Evolutionary conservation across 805 yeast species (phyloP).

Genomic region (Wickerhamiella spandovensis): DNA sequence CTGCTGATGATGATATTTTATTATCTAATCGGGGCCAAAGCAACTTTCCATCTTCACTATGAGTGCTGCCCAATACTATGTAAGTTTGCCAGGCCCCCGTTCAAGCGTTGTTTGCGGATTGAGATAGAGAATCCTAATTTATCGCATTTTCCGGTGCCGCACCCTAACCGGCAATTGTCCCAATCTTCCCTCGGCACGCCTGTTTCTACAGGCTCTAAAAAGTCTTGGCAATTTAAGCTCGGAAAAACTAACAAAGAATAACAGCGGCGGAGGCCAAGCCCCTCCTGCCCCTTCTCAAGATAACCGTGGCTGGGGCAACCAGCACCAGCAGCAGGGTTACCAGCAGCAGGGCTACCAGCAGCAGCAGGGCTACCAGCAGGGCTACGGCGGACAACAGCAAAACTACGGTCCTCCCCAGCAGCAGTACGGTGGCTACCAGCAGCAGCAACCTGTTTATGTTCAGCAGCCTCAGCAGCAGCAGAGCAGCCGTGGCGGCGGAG

Average conservation of each 20-base stretch:
- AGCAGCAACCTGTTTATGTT: constrained; percentile 27
- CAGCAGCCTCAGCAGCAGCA: constrained; percentile 21
- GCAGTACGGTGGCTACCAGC: constrained; percentile 16
- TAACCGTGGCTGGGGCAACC: constrained; percentile 11
- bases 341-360: constrained; percentile 15
- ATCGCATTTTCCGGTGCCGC: too few species aligned
- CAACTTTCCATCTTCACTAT: neutral
- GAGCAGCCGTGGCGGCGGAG: constrained; percentile 17
- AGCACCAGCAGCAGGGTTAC: constrained; percentile 15
- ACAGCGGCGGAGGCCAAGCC: neutral
- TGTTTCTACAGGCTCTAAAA: neutral
- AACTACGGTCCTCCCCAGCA: constrained; percentile 18
- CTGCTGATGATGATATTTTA: neutral
- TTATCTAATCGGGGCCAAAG: neutral
- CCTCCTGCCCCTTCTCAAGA: neutral
- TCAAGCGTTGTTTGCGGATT: too few species aligned
- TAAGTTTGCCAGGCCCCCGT: too few species aligned
- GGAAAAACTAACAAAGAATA: neutral
- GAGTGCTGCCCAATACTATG: constrained; percentile 2
- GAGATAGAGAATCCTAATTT: too few species aligned
- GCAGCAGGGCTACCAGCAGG: constrained; percentile 20
- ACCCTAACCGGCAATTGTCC: neutral
- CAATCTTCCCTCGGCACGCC: neutral
- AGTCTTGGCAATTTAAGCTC: neutral
- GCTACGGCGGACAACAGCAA: constrained; percentile 15